phyloP scores from a whole-genome alignment of 495 filamentous ascomycete genomes.

The Lasiosphaeris hirsuta region DNA sequence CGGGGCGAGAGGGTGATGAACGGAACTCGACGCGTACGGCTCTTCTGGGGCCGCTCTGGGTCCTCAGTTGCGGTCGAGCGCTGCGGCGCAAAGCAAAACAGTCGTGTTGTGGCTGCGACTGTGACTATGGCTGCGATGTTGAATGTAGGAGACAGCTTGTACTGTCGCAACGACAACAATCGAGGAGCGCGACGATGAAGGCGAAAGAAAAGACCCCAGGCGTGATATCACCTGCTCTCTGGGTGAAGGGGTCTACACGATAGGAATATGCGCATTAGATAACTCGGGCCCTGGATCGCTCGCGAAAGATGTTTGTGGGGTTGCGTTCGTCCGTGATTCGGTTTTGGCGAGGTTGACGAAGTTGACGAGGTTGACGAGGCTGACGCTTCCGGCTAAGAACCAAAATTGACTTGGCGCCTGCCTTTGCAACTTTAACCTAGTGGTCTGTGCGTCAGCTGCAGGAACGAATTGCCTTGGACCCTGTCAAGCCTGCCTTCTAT shows the following conservation, averaged over 20 bases:
- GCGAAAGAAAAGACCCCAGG: too few species aligned
- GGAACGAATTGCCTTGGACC: neutral
- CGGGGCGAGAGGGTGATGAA: neutral
- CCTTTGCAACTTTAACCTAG: neutral
- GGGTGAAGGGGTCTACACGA: too few species aligned
- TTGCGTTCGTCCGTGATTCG: neutral
- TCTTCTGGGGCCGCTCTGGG: too few species aligned
- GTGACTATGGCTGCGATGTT: too few species aligned
- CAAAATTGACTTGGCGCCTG: neutral
- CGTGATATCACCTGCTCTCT: neutral
- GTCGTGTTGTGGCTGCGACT: too few species aligned
- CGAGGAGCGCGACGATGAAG: too few species aligned
- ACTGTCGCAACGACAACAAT: too few species aligned
- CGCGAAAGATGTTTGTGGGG: neutral
- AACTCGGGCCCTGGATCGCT: too few species aligned
- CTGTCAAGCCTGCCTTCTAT: neutral
- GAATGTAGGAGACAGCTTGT: too few species aligned
- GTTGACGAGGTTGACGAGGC: constrained; percentile 6
- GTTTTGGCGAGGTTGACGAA: neutral
- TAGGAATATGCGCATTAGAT: too few species aligned
- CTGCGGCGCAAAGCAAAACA: neutral
- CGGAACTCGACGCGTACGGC: neutral
- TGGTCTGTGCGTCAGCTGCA: constrained; percentile 14
- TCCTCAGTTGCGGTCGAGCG: too few species aligned
- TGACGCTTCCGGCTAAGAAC: constrained; percentile 8